Evolutionary conservation across 1,139 yeast species (phyloP).

Genomic region (Magnusiomyces ingens): DNA sequence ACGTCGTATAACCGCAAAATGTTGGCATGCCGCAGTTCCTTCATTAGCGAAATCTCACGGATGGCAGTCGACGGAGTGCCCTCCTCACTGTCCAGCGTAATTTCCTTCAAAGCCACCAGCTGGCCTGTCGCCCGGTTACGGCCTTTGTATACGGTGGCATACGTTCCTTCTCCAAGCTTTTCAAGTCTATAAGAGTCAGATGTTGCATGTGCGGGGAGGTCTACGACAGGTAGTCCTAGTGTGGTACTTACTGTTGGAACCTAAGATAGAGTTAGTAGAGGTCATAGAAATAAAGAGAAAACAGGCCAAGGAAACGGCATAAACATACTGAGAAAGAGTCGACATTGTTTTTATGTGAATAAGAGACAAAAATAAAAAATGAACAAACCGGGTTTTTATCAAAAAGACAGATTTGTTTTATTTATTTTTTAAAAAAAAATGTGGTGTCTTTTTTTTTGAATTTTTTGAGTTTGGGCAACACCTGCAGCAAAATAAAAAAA

Average conservation of each 20-base stretch:
- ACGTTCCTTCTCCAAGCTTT: slow-evolving; percentile 95
- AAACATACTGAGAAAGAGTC: slow-evolving; percentile 25
- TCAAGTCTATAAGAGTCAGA: slow-evolving; percentile 45
- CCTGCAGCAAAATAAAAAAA: no score
- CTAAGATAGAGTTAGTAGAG: slow-evolving; percentile 12
- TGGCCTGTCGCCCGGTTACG: slow-evolving; percentile 88
- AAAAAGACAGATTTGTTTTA: no score
- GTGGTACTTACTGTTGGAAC: slow-evolving; percentile 21
- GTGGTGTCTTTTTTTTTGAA: no score
- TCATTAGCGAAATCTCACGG: slow-evolving; percentile 92
- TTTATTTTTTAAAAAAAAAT: no score
- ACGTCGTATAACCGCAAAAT: slow-evolving; percentile 91
- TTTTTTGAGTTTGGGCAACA: no score
- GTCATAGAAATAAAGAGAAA: neutral
- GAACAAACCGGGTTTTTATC: no score
- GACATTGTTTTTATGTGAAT: no score
- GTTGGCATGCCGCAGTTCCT: slow-evolving; percentile 90
- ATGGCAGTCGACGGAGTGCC: slow-evolving; percentile 99
- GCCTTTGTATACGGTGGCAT: slow-evolving; percentile 97
- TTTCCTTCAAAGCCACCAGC: slow-evolving; percentile 89
- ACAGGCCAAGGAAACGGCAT: neutral
- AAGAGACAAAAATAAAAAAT: no score
- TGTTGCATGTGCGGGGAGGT: slow-evolving; percentile 11
- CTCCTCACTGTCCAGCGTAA: slow-evolving; percentile 89
- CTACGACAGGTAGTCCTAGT: no score